These are phyloP conservation scores for Phytophthora colocasiae DNA, from an alignment of 352 stramenopile species.

Conservation along the genomic window DNA sequence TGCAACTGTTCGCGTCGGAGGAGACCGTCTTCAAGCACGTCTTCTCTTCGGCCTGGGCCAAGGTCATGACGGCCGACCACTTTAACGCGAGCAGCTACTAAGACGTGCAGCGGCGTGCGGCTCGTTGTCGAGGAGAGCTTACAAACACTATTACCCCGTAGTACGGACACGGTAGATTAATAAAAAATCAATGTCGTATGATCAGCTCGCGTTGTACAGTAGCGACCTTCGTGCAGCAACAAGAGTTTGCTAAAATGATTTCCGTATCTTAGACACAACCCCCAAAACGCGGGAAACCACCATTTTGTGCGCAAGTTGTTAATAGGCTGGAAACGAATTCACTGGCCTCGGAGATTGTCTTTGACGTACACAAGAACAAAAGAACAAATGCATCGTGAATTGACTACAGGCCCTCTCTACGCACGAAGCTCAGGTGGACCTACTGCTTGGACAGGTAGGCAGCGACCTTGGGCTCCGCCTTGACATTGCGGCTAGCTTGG, in stretches of 20 bases:
- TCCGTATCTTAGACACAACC: constrained; percentile 9
- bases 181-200: constrained; percentile 19
- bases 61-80: constrained; percentile 36
- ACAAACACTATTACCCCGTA: constrained; percentile 1
- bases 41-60: constrained; percentile 30
- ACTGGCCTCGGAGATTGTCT: too few species aligned
- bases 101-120: constrained; percentile 3
- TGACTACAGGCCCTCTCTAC: too few species aligned
- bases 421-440: too few species aligned
- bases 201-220: constrained; percentile 7
- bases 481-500: too few species aligned
- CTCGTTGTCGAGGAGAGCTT: not conserved
- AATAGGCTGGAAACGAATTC: too few species aligned
- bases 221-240: not conserved
- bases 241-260: not conserved
- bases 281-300: too few species aligned
- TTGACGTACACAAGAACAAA: too few species aligned
- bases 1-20: constrained; percentile 25
- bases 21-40: constrained; percentile 29
- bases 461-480: too few species aligned
- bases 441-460: too few species aligned
- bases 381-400: too few species aligned
- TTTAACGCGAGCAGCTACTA: constrained; percentile 31
- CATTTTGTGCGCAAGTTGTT: too few species aligned
- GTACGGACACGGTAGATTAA: constrained; percentile 26